These are phyloP conservation scores for Populus hybrid DNA, from an alignment of 441 rosid species.

Conservation along the genomic window DNA sequence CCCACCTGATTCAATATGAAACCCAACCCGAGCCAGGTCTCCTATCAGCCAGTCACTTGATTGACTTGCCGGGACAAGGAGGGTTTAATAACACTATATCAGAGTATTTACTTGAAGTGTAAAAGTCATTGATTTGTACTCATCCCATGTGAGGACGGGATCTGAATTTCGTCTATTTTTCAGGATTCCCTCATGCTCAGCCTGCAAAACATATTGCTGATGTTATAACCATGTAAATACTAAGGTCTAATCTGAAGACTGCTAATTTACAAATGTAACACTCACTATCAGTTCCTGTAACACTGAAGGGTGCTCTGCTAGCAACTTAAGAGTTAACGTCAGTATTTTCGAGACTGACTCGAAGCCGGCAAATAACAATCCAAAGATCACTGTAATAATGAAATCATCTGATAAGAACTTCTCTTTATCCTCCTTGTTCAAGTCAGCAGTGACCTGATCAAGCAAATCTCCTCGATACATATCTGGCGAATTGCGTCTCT, in stretches of 20 bases:
- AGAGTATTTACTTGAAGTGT: neutral
- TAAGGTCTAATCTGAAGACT: neutral
- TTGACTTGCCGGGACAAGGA: neutral
- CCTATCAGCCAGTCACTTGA: no score
- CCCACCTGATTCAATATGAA: no score
- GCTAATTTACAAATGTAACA: neutral
- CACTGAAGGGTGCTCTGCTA: neutral
- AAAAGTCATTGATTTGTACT: neutral
- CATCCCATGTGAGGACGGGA: neutral
- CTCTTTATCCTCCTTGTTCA: constrained; percentile 13
- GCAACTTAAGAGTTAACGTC: no score
- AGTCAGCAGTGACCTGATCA: constrained; percentile 15
- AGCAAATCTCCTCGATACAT: constrained; percentile 19
- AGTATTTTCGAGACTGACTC: constrained; percentile 27
- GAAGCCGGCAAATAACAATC: constrained; percentile 7
- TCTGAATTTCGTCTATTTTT: neutral
- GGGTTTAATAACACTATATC: constrained; percentile 21
- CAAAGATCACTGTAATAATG: constrained; percentile 16
- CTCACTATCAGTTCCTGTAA: neutral
- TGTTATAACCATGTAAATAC: neutral
- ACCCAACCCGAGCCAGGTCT: no score
- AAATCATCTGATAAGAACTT: constrained; percentile 29
- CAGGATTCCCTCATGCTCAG: neutral
- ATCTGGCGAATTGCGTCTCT: neutral
- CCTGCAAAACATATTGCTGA: neutral